Evolutionary conservation across 202 grass and related monocot genomes (phyloP).

Genomic region (Tripidium arundinaceum): DNA sequence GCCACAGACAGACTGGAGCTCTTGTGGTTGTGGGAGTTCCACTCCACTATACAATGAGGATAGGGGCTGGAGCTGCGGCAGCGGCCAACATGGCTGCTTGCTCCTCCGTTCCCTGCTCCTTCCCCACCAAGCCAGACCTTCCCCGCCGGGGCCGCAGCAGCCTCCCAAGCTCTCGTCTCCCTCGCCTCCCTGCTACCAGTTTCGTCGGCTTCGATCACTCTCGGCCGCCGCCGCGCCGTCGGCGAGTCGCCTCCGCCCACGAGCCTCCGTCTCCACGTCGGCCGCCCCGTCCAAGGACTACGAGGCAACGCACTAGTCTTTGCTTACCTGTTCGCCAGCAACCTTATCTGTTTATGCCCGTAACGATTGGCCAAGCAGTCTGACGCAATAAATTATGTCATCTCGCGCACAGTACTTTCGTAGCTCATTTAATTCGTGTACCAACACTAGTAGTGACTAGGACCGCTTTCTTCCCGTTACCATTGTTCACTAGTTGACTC

Average conservation of each 20-base stretch:
- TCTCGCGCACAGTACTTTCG: background rate
- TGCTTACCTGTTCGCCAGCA: background rate
- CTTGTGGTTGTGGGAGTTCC: background rate
- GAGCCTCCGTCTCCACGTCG: constrained; percentile 35
- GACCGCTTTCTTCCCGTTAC: background rate
- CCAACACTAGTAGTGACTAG: background rate
- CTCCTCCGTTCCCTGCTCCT: constrained; percentile 21
- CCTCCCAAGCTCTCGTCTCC: background rate
- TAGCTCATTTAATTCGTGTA: background rate
- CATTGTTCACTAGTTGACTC: background rate
- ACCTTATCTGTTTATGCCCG: background rate
- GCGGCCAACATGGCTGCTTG: constrained; percentile 31
- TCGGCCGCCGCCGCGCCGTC: background rate
- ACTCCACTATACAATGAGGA: background rate
- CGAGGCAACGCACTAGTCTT: constrained; percentile 49
- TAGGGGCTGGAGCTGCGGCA: too few relatives aligned
- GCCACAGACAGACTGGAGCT: background rate
- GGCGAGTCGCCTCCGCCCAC: constrained; percentile 21
- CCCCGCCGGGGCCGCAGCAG: background rate
- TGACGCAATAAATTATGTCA: background rate
- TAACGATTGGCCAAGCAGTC: background rate
- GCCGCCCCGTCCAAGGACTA: constrained; percentile 47
- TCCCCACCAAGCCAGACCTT: constrained; percentile 1
- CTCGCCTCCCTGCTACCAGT: background rate
- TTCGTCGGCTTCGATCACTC: constrained; percentile 14